Percentiles rank a stretch among this genome's conserved stretches.
Evolutionary conservation across 106 monocot genomes (phyloP).

Genomic region (Dendrobium nobile): DNA sequence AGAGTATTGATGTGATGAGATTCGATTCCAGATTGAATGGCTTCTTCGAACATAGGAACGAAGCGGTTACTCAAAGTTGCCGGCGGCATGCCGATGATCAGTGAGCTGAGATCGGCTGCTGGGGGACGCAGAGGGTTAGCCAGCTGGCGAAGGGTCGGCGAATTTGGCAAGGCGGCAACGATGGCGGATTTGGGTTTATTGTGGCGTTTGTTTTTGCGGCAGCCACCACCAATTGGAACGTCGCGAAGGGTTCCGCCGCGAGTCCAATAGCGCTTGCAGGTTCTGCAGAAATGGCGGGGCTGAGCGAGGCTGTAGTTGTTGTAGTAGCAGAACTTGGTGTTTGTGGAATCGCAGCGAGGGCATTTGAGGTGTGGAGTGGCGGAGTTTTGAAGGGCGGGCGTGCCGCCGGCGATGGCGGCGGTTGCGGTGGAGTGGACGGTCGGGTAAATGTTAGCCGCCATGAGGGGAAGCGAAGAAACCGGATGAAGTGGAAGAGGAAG

Average conservation of each 20-base stretch:
- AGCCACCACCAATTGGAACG: constrained; percentile 35
- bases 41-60: background rate
- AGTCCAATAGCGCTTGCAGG: constrained; percentile 53
- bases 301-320: constrained; percentile 46
- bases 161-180: too few relatives aligned
- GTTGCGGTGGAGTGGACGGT: background rate
- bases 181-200: background rate
- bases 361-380: background rate
- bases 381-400: background rate
- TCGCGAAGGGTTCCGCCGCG: constrained; percentile 46
- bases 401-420: background rate
- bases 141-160: background rate
- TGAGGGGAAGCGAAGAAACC: background rate
- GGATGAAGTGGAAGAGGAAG: background rate
- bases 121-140: background rate
- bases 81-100: background rate
- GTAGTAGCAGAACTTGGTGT: constrained; percentile 54
- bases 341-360: constrained; percentile 29
- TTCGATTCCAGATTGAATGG: background rate
- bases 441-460: background rate
- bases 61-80: background rate
- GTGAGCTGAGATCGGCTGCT: background rate
- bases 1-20: background rate
- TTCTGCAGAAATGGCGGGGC: constrained; percentile 31
- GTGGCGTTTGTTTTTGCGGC: background rate